These are phyloP conservation scores for Fagus sylvatica DNA, from an alignment of 306 rosid genomes.

Conservation along the genomic window DNA sequence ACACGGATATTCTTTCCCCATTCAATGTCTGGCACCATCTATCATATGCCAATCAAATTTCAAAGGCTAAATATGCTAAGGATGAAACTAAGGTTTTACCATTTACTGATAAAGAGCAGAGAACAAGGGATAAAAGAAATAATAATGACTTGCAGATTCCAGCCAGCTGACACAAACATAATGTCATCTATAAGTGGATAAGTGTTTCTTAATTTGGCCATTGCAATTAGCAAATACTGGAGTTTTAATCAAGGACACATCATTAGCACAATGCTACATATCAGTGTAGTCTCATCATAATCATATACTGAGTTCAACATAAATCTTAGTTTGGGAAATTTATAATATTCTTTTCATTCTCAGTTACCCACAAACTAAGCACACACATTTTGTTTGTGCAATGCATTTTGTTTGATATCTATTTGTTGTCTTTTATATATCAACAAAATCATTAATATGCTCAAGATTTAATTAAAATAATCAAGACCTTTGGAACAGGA, in stretches of 20 bases:
- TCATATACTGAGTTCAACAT: no score
- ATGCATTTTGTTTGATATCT: not conserved
- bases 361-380: not conserved
- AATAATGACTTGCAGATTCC: slow-evolving; percentile 5
- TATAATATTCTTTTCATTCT: not conserved
- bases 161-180: not conserved
- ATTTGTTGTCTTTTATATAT: not conserved
- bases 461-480: not conserved
- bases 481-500: not conserved
- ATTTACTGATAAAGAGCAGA: slow-evolving; percentile 1
- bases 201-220: not conserved
- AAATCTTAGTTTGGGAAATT: not conserved
- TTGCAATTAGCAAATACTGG: not conserved
- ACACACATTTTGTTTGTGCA: not conserved
- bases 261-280: no score
- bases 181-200: not conserved
- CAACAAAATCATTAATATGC: not conserved
- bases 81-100: slow-evolving; percentile 6
- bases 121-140: not conserved
- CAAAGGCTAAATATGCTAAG: slow-evolving; percentile 23
- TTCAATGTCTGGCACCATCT: slow-evolving; percentile 98
- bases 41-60: slow-evolving; percentile 34
- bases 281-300: no score
- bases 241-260: not conserved
- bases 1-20: slow-evolving; percentile 94